Evolutionary conservation across 2,329 filamentous ascomycete genomes (phyloP), one percentile per base, ranked within the genome.

Genomic region (Macrophomina tecta): DNA sequence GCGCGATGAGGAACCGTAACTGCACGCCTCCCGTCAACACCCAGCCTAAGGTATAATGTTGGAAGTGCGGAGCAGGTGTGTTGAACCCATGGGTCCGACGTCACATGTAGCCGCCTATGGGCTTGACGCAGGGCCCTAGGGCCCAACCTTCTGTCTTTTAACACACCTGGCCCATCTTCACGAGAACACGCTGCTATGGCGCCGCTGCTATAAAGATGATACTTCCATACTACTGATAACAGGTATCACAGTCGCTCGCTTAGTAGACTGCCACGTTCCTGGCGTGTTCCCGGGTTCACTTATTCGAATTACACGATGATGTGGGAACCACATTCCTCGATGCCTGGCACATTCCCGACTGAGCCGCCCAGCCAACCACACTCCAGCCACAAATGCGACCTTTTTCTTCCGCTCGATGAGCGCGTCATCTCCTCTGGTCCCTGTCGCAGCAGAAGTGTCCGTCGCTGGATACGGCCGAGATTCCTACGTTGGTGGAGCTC

Each of bases 281-380:
- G 9, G 40, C 11, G 12, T 5, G 12, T 36, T 18, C 32, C 58
- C 32, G 9, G 32, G 58, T 38, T 38, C 52, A 14, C 3, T 2
- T 53, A 16, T 3, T 14, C 51, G 51, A 53, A 23, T 28, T 32
- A 32, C 11, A 34, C 34, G 4, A 62, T 49, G 58, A 49, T 46
- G 63, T 56, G 63, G 36, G 53, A 16, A 51, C 18, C 55, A 28
- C 64, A 66, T 66, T 66, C 64, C 55, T 40, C 64, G 45, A 40
- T 42, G 52, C 55, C 55, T 42, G 64, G 53, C 64, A 46, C 64
- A 66, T 66, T 66, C 64, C 55, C 38, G 42, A 3, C 32, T 8
- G 23, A 58, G 52, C 52, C 64, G 53, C 14, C 32, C 45, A 34
- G 46, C 42, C 64, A 52, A 32, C 52, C 52, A 52, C 34, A 58